phyloP scores from a whole-genome alignment of 2,329 filamentous ascomycete species.

The Geosmithia morbida region DNA sequence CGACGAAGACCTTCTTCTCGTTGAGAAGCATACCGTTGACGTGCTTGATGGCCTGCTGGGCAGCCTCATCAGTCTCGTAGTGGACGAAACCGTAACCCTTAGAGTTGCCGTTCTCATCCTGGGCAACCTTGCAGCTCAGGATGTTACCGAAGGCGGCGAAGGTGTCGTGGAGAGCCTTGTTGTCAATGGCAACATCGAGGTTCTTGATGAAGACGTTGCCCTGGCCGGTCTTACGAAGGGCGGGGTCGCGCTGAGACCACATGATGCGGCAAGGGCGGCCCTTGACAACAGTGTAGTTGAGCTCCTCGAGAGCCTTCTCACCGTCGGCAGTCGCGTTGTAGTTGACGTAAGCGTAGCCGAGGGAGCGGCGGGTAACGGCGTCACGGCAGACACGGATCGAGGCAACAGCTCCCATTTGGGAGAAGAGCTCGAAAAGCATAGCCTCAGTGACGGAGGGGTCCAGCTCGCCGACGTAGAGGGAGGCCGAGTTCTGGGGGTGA shows the following conservation, averaged over 20 bases:
- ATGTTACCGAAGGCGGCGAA: slow-evolving; percentile 99
- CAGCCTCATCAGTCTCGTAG: slow-evolving; percentile 98
- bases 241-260: slow-evolving; percentile 99
- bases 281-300: slow-evolving; percentile 99
- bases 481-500: slow-evolving; percentile 86
- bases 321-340: slow-evolving; percentile 96
- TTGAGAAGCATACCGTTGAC: slow-evolving; percentile 99
- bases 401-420: slow-evolving; percentile 94
- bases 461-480: slow-evolving; percentile 97
- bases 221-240: slow-evolving; percentile 96
- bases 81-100: slow-evolving; percentile 99
- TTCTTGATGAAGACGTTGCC: slow-evolving; percentile 99
- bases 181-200: slow-evolving; percentile 94
- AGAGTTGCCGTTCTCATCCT: slow-evolving; percentile 92
- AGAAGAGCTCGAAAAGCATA: slow-evolving; percentile 99
- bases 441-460: slow-evolving; percentile 96
- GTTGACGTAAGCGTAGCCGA: slow-evolving; percentile 99
- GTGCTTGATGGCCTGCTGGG: slow-evolving; percentile 94
- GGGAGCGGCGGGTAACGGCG: slow-evolving; percentile 92
- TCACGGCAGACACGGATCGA: slow-evolving; percentile 99
- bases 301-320: slow-evolving; percentile 95
- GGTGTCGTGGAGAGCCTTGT: slow-evolving; percentile 99
- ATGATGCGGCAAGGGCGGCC: slow-evolving; percentile 98
- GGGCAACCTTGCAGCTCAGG: slow-evolving; percentile 96
- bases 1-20: slow-evolving; percentile 99